Evolutionary conservation across 192 early-diverging fungal species (phyloP), one percentile per base, ranked within the genome.

Genomic region (Umbelopsis sp.): DNA sequence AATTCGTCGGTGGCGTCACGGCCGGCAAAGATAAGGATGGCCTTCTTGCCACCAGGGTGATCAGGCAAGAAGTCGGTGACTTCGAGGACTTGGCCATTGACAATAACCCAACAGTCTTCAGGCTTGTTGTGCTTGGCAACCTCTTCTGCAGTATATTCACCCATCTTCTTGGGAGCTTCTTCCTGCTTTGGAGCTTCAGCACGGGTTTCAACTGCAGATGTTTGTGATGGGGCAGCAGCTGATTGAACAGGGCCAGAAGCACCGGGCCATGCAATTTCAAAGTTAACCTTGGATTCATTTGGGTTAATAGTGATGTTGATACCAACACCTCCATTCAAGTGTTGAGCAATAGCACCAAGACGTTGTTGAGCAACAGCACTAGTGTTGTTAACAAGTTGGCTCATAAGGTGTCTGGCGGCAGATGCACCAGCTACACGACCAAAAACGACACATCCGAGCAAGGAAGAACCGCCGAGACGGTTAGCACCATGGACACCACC

Each of bases 401-500:
- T 66, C 66, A 92, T 81, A 8, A 89, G 68, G 75, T 92, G 88
- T 32, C 79, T 66, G 14, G 86, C 81, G 59, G 92, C 93, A 24
- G 80, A 80, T 71, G 83, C 77, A 74, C 96, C 96, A 65, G 96
- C 94, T 52, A 95, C 94, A 74, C 96, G 92, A 26, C 96, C 96
- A 85, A 91, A 98, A 50, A 98, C 96, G 16, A 97, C 95, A 76
- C 96, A 98, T 56, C 93, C 95, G 52, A 98, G 82, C n/a, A 98
- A 83, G 34, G 95, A 97, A 59, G 91, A 92, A 51, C 96, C 96
- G 72, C 92, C 96, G 21, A 98, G 90, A 80, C 96, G 94, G 86
- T 97, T 98, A 68, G 95, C 95, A 50, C 96, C 96, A 75, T 98
- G 96, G 38, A 98, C 92, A 77, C 96, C 96, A 75, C 96, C 96